These are phyloP conservation scores for Ophiostoma novo-ulmi DNA, from an alignment of 2,329 filamentous ascomycete genomes.

Conservation along the genomic window DNA sequence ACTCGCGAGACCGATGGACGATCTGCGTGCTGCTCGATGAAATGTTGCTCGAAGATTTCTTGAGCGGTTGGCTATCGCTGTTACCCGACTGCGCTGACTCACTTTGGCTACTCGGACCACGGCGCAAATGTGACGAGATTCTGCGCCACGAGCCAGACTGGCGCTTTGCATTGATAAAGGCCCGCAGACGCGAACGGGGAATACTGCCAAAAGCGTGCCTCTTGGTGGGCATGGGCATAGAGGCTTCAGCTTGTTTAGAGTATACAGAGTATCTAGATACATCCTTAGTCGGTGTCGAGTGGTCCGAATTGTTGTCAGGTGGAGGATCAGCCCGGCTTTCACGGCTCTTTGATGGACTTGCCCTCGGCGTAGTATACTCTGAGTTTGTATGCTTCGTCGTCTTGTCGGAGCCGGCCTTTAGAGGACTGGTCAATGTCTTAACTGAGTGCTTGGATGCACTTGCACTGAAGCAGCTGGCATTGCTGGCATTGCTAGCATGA, in stretches of 20 bases:
- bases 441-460: background rate
- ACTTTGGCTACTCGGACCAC: background rate
- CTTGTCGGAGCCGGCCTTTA: background rate
- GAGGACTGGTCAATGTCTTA: conserved; percentile 1
- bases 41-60: background rate
- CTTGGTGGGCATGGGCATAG: background rate
- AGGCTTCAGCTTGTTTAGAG: background rate
- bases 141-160: conserved; percentile 18
- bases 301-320: too few species aligned
- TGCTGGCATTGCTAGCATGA: background rate
- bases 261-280: background rate
- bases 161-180: conserved; percentile 14
- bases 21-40: conserved; percentile 9
- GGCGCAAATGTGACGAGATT: background rate
- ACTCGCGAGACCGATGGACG: background rate
- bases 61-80: background rate
- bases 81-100: background rate
- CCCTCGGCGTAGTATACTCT: background rate
- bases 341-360: background rate
- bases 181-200: conserved; percentile 10
- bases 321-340: background rate
- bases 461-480: background rate
- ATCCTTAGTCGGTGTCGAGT: background rate
- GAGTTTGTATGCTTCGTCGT: background rate
- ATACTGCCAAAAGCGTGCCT: conserved; percentile 9